A percentile compares a stretch with the other conserved stretches of the same genome.
phyloP scores from a whole-genome alignment of 257 asterid species.

The Solanum dulcamara region DNA sequence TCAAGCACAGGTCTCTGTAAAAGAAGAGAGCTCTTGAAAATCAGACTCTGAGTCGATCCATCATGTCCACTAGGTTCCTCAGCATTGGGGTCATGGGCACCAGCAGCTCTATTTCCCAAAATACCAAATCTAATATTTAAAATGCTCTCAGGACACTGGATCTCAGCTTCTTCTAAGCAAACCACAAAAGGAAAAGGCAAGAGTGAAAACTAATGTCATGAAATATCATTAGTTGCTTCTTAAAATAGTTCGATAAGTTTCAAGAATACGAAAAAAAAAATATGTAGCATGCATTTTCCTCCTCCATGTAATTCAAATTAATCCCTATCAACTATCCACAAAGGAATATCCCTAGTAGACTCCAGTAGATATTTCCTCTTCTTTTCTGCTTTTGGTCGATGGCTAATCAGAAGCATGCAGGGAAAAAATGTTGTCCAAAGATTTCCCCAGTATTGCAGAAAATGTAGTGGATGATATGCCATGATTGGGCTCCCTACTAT shows the following conservation, averaged over 20 bases:
- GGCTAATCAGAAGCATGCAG: not conserved
- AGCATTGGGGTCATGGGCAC: slow-evolving; percentile 76
- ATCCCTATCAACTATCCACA: not conserved
- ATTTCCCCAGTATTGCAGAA: not conserved
- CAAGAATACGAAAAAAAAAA: not conserved
- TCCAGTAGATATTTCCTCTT: not conserved
- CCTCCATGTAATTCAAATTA: not conserved
- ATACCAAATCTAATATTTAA: slow-evolving; percentile 64
- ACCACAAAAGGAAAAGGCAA: not conserved
- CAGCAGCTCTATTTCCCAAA: slow-evolving; percentile 59
- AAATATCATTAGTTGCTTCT: not conserved
- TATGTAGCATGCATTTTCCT: not conserved
- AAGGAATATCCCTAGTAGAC: not conserved
- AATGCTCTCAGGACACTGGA: slow-evolving; percentile 43
- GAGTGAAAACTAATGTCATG: not conserved
- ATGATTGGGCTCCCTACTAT: not conserved
- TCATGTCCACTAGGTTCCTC: slow-evolving; percentile 28
- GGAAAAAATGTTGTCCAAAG: not conserved
- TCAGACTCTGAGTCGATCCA: slow-evolving; percentile 37
- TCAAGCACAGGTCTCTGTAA: slow-evolving; percentile 85
- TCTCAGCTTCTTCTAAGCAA: slow-evolving; percentile 44
- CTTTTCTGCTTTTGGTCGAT: not conserved
- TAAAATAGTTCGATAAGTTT: not conserved
- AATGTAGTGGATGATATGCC: not conserved
- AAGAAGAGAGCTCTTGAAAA: slow-evolving; percentile 63